phyloP scores from a whole-genome alignment of 805 yeast species.

The Ogataea angusta region DNA sequence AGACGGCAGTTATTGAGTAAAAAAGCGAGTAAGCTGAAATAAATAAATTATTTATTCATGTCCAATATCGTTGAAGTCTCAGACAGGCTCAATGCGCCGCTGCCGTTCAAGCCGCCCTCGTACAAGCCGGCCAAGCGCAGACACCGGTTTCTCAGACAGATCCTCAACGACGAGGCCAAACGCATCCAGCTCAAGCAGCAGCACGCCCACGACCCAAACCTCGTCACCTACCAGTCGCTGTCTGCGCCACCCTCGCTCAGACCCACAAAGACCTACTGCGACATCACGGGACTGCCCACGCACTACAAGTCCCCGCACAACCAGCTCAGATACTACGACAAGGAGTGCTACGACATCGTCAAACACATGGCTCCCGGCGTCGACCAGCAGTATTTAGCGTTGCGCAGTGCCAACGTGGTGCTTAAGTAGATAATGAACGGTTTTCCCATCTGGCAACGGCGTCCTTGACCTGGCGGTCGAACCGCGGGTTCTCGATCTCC shows the following conservation, averaged over 20 bases:
- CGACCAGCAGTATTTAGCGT: conserved; percentile 86
- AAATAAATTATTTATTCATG: conserved; percentile 1
- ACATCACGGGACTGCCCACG: conserved; percentile 85
- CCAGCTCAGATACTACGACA: conserved; percentile 74
- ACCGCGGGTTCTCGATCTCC: conserved; percentile 31
- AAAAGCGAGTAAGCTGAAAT: no score
- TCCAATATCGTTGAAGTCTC: conserved; percentile 29
- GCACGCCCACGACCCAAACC: conserved; percentile 33
- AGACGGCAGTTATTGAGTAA: conserved; percentile 10
- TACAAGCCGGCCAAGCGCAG: conserved; percentile 55
- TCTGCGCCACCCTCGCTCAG: conserved; percentile 84
- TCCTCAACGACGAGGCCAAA: conserved; percentile 74
- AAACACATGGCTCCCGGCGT: conserved; percentile 83
- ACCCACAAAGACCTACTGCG: conserved; percentile 86
- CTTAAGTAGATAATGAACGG: conserved; percentile 40
- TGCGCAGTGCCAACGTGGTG: conserved; percentile 85
- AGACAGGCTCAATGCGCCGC: conserved; percentile 39
- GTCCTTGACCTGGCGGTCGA: conserved; percentile 27
- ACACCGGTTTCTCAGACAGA: conserved; percentile 70
- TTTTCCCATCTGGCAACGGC: conserved; percentile 27
- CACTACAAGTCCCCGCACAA: conserved; percentile 71
- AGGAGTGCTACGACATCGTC: conserved; percentile 76
- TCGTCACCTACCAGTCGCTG: conserved; percentile 67
- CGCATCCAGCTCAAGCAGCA: conserved; percentile 45
- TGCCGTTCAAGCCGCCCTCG: conserved; percentile 56